These are phyloP conservation scores for Closterium sp. DNA, from an alignment of 139 green algal species.

Conservation along the genomic window DNA sequence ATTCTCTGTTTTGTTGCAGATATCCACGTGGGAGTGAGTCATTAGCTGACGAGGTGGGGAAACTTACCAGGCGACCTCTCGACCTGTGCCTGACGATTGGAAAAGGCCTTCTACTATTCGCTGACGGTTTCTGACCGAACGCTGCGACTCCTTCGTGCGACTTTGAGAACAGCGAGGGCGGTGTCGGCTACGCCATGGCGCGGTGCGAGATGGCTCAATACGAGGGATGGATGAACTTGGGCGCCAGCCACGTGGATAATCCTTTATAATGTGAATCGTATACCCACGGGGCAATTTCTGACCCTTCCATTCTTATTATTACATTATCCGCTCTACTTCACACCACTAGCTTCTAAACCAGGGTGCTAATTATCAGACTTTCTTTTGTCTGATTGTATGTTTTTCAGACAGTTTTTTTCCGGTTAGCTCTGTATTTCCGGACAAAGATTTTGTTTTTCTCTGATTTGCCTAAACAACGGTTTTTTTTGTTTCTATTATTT, in stretches of 20 bases:
- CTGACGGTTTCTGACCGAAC: not conserved
- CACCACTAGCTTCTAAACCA: not conserved
- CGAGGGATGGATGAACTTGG: not conserved
- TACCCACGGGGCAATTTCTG: no score
- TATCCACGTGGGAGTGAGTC: not conserved
- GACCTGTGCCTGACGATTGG: not conserved
- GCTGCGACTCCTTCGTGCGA: not conserved
- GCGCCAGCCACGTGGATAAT: not conserved
- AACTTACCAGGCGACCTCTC: not conserved
- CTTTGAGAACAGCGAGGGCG: not conserved
- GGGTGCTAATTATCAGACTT: no score
- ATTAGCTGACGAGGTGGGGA: not conserved
- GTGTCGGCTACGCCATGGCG: not conserved
- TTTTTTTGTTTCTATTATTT: no score
- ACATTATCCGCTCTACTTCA: no score
- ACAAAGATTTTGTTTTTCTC: no score
- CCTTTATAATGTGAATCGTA: not conserved
- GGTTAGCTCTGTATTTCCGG: no score
- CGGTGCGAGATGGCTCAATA: not conserved
- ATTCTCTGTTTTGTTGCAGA: not conserved
- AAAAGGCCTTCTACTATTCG: not conserved
- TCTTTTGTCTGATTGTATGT: no score
- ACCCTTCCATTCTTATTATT: no score
- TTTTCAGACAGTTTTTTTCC: no score
- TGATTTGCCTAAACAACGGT: no score